A percentile compares a stretch with the other conserved stretches of the same genome.
Evolutionary conservation across 1,284 basidiomycete genomes (phyloP).

Genomic region (Porogramme epimiltina): DNA sequence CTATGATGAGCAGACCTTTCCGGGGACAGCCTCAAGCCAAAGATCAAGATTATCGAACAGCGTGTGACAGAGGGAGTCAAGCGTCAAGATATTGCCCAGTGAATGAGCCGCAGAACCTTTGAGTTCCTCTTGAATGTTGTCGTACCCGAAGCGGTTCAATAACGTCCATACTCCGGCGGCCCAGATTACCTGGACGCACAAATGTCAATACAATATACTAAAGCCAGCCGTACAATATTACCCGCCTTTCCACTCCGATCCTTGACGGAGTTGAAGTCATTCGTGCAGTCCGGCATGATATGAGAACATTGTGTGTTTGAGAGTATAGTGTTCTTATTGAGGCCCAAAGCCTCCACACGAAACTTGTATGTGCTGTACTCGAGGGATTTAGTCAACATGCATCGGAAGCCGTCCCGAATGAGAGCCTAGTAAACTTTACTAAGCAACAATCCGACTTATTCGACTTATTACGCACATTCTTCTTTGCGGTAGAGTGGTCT

Average conservation of each 20-base stretch:
- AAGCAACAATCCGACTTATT: not conserved
- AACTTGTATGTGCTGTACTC: too few species aligned
- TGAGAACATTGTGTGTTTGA: not conserved
- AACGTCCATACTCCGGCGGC: not conserved
- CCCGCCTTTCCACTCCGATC: not conserved
- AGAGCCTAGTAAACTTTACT: not conserved
- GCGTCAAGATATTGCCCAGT: too few species aligned
- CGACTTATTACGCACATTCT: not conserved
- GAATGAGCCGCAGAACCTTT: too few species aligned
- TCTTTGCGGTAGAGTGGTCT: too few species aligned
- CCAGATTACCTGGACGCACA: not conserved
- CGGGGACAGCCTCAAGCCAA: too few species aligned
- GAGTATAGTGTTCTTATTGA: not conserved
- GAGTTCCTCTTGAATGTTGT: too few species aligned
- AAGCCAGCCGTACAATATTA: not conserved
- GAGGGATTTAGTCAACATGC: not conserved
- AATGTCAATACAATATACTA: not conserved
- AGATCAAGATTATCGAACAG: too few species aligned
- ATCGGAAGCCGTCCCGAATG: constrained; percentile 1
- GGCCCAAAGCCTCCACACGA: not conserved
- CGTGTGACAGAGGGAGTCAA: too few species aligned
- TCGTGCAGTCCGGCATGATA: constrained; percentile 1
- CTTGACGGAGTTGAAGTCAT: not conserved
- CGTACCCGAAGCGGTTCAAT: too few species aligned
- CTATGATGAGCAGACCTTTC: too few species aligned